A percentile compares a stretch with the other conserved stretches of the same genome.
Evolutionary conservation across 108 stramenopile genomes (phyloP).

Genomic region (Nitzschia inconspicua): DNA sequence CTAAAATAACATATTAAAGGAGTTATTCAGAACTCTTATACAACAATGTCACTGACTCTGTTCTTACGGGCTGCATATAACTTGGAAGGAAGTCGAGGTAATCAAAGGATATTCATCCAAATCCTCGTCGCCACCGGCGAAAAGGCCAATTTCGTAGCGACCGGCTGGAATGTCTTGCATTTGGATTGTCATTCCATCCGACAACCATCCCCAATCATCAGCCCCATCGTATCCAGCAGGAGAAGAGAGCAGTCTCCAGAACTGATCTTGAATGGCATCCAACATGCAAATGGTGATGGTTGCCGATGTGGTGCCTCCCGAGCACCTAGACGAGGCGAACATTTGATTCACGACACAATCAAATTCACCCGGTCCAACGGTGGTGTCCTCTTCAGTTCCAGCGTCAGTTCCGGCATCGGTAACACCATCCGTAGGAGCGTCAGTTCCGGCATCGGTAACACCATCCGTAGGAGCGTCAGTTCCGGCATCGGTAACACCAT

Average conservation of each 20-base stretch:
- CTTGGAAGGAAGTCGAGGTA: background rate
- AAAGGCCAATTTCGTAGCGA: background rate
- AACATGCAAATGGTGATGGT: background rate
- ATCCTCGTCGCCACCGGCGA: background rate
- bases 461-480: background rate
- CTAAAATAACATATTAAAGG: too few species aligned
- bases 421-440: background rate
- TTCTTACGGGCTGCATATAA: background rate
- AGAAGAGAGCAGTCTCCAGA: background rate
- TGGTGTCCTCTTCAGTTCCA: background rate
- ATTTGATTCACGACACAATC: background rate
- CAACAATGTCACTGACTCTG: too few species aligned
- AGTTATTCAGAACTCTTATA: too few species aligned
- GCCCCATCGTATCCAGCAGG: background rate
- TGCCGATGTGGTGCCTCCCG: background rate
- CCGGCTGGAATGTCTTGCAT: background rate
- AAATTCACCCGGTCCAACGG: too few species aligned
- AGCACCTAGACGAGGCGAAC: background rate
- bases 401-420: background rate
- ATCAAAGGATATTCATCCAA: background rate
- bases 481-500: background rate
- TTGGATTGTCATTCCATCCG: background rate
- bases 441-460: background rate
- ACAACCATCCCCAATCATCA: constrained; percentile 2
- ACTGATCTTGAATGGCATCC: background rate